Evolutionary conservation across 257 asterid genomes (phyloP).

Genomic region (Knoxia roxburghii): DNA sequence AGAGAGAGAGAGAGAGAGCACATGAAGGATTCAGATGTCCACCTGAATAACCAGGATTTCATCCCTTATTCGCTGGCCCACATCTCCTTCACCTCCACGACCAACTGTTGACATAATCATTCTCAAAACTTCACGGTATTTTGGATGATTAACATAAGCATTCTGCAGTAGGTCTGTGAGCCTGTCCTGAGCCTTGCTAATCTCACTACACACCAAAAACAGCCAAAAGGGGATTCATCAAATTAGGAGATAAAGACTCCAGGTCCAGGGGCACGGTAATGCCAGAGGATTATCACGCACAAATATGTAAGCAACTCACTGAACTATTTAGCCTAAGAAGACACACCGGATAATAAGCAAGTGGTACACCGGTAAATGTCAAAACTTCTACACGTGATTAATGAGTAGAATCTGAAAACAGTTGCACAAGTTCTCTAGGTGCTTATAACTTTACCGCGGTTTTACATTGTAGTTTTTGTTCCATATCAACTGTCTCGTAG

Average conservation of each 20-base stretch:
- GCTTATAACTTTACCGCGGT: conserved; percentile 62
- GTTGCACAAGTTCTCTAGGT: neutral
- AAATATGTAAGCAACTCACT: neutral
- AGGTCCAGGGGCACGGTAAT: neutral
- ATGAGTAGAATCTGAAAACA: neutral
- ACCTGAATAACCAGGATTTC: conserved; percentile 98
- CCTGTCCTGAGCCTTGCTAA: conserved; percentile 97
- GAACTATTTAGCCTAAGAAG: neutral
- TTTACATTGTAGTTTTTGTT: conserved; percentile 96
- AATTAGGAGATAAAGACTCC: neutral
- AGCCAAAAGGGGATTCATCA: conserved; percentile 16
- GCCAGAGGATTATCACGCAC: conserved; percentile 6
- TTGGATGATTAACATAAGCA: conserved; percentile 54
- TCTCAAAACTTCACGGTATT: conserved; percentile 66
- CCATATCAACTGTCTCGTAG: conserved; percentile 95
- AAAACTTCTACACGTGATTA: neutral
- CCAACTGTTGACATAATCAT: conserved; percentile 98
- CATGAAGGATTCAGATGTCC: conserved; percentile 1
- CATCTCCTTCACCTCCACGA: conserved; percentile 99
- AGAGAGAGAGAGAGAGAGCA: neutral
- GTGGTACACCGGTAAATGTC: neutral
- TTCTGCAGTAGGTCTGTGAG: conserved; percentile 80
- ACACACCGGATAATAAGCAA: neutral
- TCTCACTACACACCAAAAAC: conserved; percentile 52
- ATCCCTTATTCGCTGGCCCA: conserved; percentile 97